Percentiles rank a stretch among this genome's conserved stretches.
Conservation (phyloP, 345 rosid genomes). For the Syzygium jambos region DNA sequence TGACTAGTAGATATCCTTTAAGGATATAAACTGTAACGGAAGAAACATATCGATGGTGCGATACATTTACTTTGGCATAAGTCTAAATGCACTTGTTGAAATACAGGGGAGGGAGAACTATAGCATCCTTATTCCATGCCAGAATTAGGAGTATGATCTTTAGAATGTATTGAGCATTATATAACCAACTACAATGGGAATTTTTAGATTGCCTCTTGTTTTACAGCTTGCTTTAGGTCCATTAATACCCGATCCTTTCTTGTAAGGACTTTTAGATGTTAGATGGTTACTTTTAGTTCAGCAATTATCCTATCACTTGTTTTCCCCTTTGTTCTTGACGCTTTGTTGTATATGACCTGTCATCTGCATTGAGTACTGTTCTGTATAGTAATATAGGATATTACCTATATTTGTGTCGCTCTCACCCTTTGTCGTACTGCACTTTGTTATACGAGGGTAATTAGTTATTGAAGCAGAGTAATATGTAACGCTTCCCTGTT, state of each 20-base stretch:
- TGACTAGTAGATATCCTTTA: background rate
- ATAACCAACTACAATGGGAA: background rate
- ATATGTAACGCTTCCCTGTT: background rate
- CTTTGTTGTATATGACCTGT: background rate
- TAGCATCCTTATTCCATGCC: background rate
- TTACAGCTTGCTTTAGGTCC: background rate
- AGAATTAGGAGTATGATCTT: background rate
- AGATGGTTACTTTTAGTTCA: background rate
- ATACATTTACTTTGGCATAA: background rate
- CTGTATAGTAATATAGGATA: background rate
- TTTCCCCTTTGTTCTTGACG: background rate
- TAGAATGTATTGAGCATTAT: background rate
- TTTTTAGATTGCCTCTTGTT: background rate
- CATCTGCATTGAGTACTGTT: background rate
- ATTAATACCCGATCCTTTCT: background rate
- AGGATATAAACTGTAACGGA: background rate
- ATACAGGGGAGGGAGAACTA: background rate
- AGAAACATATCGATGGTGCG: background rate
- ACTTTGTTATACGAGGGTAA: background rate
- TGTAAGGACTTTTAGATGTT: background rate
- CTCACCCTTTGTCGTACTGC: background rate
- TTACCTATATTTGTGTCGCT: background rate
- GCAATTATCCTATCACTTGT: background rate
- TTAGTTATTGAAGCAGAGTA: background rate
- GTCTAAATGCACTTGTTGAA: background rate